Conservation (phyloP, 2,329 filamentous ascomycete species). For the Hymenoscyphus linearis region DNA sequence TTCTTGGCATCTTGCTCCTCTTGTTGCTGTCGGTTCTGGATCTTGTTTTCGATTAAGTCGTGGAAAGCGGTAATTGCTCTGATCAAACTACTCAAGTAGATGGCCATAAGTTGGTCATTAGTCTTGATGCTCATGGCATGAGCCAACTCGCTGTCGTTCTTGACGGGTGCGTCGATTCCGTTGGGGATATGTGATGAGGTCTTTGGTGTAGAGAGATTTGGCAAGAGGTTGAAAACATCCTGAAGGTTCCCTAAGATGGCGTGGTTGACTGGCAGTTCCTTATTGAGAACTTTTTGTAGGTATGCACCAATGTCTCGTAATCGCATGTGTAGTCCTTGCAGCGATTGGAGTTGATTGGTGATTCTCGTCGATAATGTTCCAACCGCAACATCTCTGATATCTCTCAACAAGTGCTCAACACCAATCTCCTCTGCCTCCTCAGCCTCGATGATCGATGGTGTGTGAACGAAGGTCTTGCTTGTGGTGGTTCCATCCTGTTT, state of each 20-base stretch:
- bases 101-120: conserved; percentile 97
- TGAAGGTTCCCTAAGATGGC: conserved; percentile 97
- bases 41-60: conserved; percentile 99
- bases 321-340: conserved; percentile 91
- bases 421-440: conserved; percentile 99
- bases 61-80: conserved; percentile 98
- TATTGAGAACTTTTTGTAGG: conserved; percentile 90
- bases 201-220: conserved; percentile 85
- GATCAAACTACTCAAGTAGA: conserved; percentile 95
- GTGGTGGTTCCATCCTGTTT: conserved; percentile 90
- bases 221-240: conserved; percentile 97
- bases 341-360: conserved; percentile 93
- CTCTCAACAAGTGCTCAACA: conserved; percentile 93
- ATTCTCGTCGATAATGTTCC: conserved; percentile 94
- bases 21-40: conserved; percentile 94
- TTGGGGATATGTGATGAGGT: conserved; percentile 50
- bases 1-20: conserved; percentile 89
- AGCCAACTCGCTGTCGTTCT: conserved; percentile 78
- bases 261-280: conserved; percentile 91
- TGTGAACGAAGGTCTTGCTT: conserved; percentile 96
- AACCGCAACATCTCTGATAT: conserved; percentile 96
- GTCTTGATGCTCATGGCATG: conserved; percentile 98
- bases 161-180: conserved; percentile 38
- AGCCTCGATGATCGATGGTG: conserved; percentile 95
- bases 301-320: conserved; percentile 94